phyloP scores from a whole-genome alignment of 2,329 filamentous ascomycete genomes.

The Calonectria multiphialidica region DNA sequence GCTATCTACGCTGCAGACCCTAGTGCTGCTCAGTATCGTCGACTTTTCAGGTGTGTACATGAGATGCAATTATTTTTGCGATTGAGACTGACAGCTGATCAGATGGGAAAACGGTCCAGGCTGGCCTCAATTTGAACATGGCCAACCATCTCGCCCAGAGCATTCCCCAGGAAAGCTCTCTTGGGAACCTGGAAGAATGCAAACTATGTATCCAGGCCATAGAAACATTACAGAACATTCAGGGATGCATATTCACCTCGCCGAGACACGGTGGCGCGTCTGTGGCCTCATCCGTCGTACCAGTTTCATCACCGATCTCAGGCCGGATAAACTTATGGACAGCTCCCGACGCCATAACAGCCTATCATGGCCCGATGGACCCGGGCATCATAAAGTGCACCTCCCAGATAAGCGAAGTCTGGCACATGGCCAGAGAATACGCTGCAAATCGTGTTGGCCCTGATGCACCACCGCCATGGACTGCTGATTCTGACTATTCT shows the following conservation, averaged over 20 bases:
- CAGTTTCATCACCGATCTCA: background rate
- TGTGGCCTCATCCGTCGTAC: background rate
- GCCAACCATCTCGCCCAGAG: conserved; percentile 38
- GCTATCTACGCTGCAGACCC: conserved; percentile 52
- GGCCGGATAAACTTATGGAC: background rate
- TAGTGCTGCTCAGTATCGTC: conserved; percentile 52
- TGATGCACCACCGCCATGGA: conserved; percentile 55
- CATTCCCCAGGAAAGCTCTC: conserved; percentile 30
- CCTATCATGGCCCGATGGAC: conserved; percentile 30
- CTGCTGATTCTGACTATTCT: conserved; percentile 63
- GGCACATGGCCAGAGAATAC: conserved; percentile 60
- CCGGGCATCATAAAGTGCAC: conserved; percentile 60
- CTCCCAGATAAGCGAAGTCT: conserved; percentile 58
- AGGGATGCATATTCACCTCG: conserved; percentile 45
- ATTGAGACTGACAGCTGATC: background rate
- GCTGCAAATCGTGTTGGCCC: conserved; percentile 58
- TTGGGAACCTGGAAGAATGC: conserved; percentile 37
- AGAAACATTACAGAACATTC: conserved; percentile 55
- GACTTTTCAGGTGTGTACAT: conserved; percentile 49
- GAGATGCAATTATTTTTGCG: no score
- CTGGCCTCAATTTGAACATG: conserved; percentile 39
- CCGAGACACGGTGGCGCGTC: background rate
- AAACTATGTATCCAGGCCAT: conserved; percentile 55
- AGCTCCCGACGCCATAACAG: background rate
- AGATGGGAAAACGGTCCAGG: conserved; percentile 40